Evolutionary conservation across 805 yeast genomes (phyloP), one percentile per base, ranked within the genome.

Genomic region (Jamesozyma piceae): DNA sequence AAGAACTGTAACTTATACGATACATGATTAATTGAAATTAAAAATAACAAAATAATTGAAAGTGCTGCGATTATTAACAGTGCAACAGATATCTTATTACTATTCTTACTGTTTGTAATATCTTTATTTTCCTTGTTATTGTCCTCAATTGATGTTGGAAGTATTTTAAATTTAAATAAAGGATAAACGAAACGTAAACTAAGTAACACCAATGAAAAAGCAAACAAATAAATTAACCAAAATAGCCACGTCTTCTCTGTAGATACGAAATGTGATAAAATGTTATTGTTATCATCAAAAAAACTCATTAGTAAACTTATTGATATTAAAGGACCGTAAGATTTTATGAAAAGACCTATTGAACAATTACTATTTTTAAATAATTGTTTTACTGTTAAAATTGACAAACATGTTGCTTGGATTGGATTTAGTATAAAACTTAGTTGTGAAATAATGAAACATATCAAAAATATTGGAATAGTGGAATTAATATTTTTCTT

Each of bases 1-100:
- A 55, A 48, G 10, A 46, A 42, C 39, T 60, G 62, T 24, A 55
- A 41, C 6, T 46, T 43, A 15, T 38, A 41, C 15, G 26, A 10
- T 27, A 35, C 2, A 20, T 22, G 18, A 22, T 18, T 26, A 14
- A 34, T 11, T 4, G 35, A 42, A 8, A 42, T 24, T 3, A 26
- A 15, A 17, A 28, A 35, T 17, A 43, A 6, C 6, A 18, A 13
- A n/a, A 18, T 18, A 3, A 42, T 22, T 9, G 46, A 42, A 21
- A 24, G 3, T n/a, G 24, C 28, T 24, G 35, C 21, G 6, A 33
- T 31, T n/a, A 45, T 10, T 10, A 43, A n/a, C 2, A 38, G 24
- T 11, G 17, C 19, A 20, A 29, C 10, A 1, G 40, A 26, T 33
- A 38, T 30, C 37, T 35, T 31, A 18, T 37, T 18, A 21, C 20